Conservation (phyloP, 257 asterid species). For the Linderniella brevidens region DNA sequence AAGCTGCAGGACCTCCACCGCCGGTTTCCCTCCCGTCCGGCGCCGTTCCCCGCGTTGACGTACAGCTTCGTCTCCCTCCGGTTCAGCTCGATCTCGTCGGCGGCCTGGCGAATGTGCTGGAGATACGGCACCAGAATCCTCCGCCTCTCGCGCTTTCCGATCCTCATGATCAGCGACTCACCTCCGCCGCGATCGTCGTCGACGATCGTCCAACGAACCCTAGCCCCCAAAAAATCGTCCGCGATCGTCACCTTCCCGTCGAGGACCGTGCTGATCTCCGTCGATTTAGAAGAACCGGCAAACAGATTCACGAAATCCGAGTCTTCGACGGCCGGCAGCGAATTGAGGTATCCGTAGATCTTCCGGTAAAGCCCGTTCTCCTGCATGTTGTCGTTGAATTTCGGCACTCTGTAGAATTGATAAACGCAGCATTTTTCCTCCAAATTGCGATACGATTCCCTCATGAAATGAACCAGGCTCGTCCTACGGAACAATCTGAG, state of each 20-base stretch:
- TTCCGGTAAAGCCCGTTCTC: slow-evolving; percentile 40
- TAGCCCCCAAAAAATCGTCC: slow-evolving; percentile 41
- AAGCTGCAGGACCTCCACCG: slow-evolving; percentile 44
- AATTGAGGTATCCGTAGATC: slow-evolving; percentile 39
- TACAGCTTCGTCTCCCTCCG: slow-evolving; percentile 27
- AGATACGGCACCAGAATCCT: slow-evolving; percentile 37
- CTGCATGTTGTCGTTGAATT: slow-evolving; percentile 49
- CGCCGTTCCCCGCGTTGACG: slow-evolving; percentile 21
- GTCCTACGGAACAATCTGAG: slow-evolving; percentile 25
- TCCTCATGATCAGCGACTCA: slow-evolving; percentile 27
- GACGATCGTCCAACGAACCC: slow-evolving; percentile 30
- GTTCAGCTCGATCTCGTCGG: slow-evolving; percentile 44
- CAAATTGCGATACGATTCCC: slow-evolving; percentile 19
- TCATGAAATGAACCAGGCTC: slow-evolving; percentile 16
- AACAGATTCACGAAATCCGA: slow-evolving; percentile 55
- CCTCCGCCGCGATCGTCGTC: slow-evolving; percentile 9
- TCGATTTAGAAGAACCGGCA: slow-evolving; percentile 21
- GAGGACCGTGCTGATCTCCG: slow-evolving; percentile 38
- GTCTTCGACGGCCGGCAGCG: slow-evolving; percentile 43
- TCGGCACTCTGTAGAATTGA: slow-evolving; percentile 58
- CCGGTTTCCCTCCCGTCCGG: slow-evolving; percentile 20
- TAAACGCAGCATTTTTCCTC: slow-evolving; percentile 28
- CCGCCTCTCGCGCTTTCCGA: slow-evolving; percentile 37
- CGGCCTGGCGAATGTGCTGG: slow-evolving; percentile 34
- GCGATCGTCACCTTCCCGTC: slow-evolving; percentile 28